phyloP scores from a whole-genome alignment of 2,329 filamentous ascomycete species.

The Neonectria ditissima region DNA sequence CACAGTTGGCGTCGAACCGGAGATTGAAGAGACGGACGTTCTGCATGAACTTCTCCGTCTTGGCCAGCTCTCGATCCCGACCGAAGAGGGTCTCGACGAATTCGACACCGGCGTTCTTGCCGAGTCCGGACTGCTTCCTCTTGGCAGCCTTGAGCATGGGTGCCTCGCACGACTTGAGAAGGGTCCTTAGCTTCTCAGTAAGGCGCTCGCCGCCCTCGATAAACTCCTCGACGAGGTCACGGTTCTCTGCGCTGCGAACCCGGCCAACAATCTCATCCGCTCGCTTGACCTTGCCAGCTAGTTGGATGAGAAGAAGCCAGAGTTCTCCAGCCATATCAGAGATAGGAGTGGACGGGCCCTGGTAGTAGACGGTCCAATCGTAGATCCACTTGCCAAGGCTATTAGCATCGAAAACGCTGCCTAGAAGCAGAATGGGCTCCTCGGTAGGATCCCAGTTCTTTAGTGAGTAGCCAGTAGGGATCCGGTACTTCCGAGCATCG shows the following conservation, averaged over 20 bases:
- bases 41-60: constrained; percentile 93
- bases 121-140: constrained; percentile 75
- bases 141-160: constrained; percentile 95
- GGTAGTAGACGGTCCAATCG: constrained; percentile 96
- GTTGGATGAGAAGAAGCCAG: constrained; percentile 93
- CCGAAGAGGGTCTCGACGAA: constrained; percentile 98
- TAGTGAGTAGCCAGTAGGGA: constrained; percentile 90
- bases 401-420: constrained; percentile 97
- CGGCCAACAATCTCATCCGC: constrained; percentile 81
- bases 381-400: constrained; percentile 99
- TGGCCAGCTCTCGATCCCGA: constrained; percentile 87
- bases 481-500: constrained; percentile 74
- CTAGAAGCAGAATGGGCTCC: constrained; percentile 91
- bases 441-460: constrained; percentile 99
- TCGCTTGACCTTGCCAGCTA: constrained; percentile 93
- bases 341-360: constrained; percentile 84
- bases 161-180: constrained; percentile 91
- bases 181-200: constrained; percentile 83
- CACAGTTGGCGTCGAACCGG: constrained; percentile 95
- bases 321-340: constrained; percentile 93
- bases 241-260: constrained; percentile 79
- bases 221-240: constrained; percentile 89
- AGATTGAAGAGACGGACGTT: constrained; percentile 89
- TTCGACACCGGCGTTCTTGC: constrained; percentile 91
- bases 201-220: constrained; percentile 89